A percentile compares a stretch with the other conserved stretches of the same genome.
These are phyloP conservation scores for Marasmius tenuissimus DNA, from an alignment of 1,284 basidiomycete species.

Conservation along the genomic window DNA sequence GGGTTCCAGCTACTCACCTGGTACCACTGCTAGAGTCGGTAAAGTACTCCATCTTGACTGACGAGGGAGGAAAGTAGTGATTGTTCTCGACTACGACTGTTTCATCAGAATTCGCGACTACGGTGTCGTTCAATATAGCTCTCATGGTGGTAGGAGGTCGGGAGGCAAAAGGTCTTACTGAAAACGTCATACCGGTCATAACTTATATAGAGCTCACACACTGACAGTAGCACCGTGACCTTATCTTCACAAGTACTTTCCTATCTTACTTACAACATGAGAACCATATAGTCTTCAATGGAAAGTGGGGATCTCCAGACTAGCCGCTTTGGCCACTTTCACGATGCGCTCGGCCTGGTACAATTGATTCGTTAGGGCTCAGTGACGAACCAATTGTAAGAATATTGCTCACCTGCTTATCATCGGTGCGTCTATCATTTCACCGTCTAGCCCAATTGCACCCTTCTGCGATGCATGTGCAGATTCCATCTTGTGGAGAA, in stretches of 20 bases:
- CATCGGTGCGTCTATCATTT: conserved; percentile 95
- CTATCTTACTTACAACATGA: neutral
- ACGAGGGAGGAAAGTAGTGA: conserved; percentile 64
- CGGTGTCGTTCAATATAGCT: conserved; percentile 47
- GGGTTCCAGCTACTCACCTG: conserved; percentile 29
- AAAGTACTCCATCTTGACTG: conserved; percentile 44
- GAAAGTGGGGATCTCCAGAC: neutral
- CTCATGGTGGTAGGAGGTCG: conserved; percentile 35
- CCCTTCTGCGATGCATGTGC: conserved; percentile 45
- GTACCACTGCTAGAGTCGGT: conserved; percentile 43
- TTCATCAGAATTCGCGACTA: conserved; percentile 55
- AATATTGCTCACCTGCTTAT: conserved; percentile 64
- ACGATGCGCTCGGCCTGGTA: neutral
- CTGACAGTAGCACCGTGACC: neutral
- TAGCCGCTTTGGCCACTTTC: neutral
- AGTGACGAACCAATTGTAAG: neutral
- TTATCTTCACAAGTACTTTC: neutral
- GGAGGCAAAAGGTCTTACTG: neutral
- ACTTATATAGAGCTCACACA: neutral
- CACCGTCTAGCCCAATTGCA: conserved; percentile 58
- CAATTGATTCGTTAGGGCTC: neutral
- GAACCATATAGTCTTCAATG: neutral
- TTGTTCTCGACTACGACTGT: conserved; percentile 62
- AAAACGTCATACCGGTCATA: neutral
- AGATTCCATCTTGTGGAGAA: conserved; percentile 65